These are phyloP conservation scores for Solanum sitiens DNA, from an alignment of 257 asterid species.

Conservation along the genomic window DNA sequence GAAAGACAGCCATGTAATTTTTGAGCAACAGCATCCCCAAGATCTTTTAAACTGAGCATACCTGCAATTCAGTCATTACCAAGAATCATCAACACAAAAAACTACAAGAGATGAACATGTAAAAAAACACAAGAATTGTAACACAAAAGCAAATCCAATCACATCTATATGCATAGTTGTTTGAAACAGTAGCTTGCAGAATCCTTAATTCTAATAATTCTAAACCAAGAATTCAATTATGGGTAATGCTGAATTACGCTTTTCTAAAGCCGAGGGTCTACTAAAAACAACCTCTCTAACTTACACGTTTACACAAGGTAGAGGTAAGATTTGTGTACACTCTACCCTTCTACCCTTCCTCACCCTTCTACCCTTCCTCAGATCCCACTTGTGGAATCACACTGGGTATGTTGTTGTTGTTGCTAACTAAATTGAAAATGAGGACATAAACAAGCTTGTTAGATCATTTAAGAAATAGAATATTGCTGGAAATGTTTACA, in stretches of 20 bases:
- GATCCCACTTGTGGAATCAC: not conserved
- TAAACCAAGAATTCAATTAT: not conserved
- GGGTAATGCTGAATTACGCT: not conserved
- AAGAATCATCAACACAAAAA: not conserved
- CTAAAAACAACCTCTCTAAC: not conserved
- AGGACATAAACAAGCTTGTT: not conserved
- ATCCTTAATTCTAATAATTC: not conserved
- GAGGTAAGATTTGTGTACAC: not conserved
- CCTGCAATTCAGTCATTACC: conserved; percentile 29
- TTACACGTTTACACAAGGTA: not conserved
- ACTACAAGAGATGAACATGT: not conserved
- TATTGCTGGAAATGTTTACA: not conserved
- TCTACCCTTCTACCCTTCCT: not conserved
- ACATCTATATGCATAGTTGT: not conserved
- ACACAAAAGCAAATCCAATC: not conserved
- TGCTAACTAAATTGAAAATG: not conserved
- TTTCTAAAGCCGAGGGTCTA: not conserved
- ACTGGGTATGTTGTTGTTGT: not conserved
- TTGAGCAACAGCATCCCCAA: conserved; percentile 54
- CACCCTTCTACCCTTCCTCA: not conserved
- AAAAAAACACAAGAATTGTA: not conserved
- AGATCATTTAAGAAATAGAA: not conserved
- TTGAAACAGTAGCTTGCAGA: not conserved
- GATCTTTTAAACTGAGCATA: conserved; percentile 74
- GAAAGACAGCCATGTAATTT: conserved; percentile 60